Evolutionary conservation across 2,329 filamentous ascomycete species (phyloP).

Genomic region (Penicillium aurantiogriseum): DNA sequence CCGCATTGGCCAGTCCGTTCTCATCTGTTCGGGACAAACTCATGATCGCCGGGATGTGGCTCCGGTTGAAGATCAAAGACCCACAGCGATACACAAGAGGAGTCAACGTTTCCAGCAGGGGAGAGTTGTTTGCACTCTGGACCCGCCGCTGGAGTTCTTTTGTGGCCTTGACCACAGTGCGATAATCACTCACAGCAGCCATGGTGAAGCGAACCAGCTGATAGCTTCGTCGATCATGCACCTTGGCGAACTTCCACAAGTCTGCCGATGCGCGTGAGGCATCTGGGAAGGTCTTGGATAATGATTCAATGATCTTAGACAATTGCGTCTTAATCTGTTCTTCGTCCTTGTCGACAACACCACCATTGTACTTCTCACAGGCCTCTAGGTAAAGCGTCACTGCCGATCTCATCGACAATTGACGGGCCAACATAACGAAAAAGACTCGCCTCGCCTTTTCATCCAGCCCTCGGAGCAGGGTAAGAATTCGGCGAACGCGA

Average conservation of each 20-base stretch:
- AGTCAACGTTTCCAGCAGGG: conserved; percentile 72
- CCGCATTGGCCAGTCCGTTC: conserved; percentile 70
- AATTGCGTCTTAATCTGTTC: conserved; percentile 67
- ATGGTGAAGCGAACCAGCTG: conserved; percentile 85
- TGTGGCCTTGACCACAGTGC: conserved; percentile 83
- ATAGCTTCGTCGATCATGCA: conserved; percentile 85
- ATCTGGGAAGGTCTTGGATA: conserved; percentile 76
- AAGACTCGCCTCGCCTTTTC: conserved; percentile 79
- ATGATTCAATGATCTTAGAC: conserved; percentile 68
- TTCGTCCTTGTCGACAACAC: conserved; percentile 68
- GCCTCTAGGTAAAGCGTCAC: conserved; percentile 73
- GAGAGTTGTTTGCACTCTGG: conserved; percentile 62
- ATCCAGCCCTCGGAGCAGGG: conserved; percentile 77
- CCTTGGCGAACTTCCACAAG: conserved; percentile 84
- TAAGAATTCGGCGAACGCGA: conserved; percentile 77
- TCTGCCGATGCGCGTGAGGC: conserved; percentile 68
- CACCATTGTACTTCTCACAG: conserved; percentile 90
- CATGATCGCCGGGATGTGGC: conserved; percentile 87
- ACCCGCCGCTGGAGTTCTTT: conserved; percentile 84
- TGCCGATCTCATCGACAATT: conserved; percentile 70
- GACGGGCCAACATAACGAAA: conserved; percentile 78
- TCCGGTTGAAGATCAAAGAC: conserved; percentile 87
- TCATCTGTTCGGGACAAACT: conserved; percentile 82
- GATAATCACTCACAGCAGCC: conserved; percentile 83
- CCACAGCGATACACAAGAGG: conserved; percentile 81